Conservation (phyloP, 176 grass and related monocot species). For the Zea luxurians region DNA sequence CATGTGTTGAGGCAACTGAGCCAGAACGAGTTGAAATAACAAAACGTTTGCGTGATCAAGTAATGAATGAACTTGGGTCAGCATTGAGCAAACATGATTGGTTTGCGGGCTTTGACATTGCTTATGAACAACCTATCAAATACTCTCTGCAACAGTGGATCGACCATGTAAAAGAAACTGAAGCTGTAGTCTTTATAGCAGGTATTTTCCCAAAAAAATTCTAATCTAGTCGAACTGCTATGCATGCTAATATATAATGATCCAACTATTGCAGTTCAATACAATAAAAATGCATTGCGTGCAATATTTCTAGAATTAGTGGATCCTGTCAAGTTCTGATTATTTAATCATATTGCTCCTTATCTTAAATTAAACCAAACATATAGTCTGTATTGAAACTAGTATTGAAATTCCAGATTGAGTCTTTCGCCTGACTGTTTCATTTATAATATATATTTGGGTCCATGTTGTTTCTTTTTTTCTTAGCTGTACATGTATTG, state of each 20-base stretch:
- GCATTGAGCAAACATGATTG: slow-evolving; percentile 67
- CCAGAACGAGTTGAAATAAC: slow-evolving; percentile 66
- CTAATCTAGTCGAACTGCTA: background rate
- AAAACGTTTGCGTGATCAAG: slow-evolving; percentile 66
- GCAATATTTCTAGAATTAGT: slow-evolving; percentile 17
- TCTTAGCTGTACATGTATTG: background rate
- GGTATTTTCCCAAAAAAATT: slow-evolving; percentile 36
- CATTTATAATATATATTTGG: background rate
- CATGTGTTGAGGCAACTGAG: slow-evolving; percentile 81
- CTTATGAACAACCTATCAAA: slow-evolving; percentile 66
- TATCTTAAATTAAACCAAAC: background rate
- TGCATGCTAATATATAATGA: background rate
- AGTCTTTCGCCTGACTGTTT: slow-evolving; percentile 10
- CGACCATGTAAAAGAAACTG: slow-evolving; percentile 67
- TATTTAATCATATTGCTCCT: background rate
- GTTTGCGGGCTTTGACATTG: slow-evolving; percentile 83
- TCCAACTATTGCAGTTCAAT: slow-evolving; percentile 19
- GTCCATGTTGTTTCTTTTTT: background rate
- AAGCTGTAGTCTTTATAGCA: slow-evolving; percentile 86
- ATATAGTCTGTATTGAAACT: background rate
- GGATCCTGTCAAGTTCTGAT: background rate
- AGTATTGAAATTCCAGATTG: background rate
- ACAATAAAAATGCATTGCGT: background rate
- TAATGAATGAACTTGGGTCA: slow-evolving; percentile 62
- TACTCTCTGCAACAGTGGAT: slow-evolving; percentile 78